Conservation (phyloP, 306 rosid species). For the Crataegus laevigata region DNA sequence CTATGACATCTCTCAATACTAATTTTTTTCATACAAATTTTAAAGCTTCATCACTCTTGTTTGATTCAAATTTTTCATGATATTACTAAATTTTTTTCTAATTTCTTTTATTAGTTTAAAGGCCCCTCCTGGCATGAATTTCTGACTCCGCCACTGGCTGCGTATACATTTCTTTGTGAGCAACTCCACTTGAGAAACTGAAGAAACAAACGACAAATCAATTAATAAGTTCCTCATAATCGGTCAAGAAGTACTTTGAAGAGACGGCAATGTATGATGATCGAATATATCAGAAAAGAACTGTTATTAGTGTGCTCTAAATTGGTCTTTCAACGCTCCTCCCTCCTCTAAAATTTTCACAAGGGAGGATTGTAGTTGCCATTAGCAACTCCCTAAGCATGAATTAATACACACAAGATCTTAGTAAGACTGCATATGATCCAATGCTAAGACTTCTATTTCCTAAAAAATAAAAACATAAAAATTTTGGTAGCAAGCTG, state of each 20-base stretch:
- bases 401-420: not conserved
- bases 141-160: too few species aligned
- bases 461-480: not conserved
- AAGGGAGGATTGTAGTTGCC: not conserved
- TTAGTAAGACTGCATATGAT: not conserved
- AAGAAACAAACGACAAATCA: not conserved
- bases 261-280: not conserved
- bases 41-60: too few species aligned
- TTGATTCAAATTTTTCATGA: too few species aligned
- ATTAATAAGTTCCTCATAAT: not conserved
- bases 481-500: not conserved
- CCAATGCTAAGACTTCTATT: not conserved
- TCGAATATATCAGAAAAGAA: not conserved
- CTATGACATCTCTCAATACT: too few species aligned
- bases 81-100: too few species aligned
- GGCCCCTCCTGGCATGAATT: too few species aligned
- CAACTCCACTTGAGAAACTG: slow-evolving; percentile 22
- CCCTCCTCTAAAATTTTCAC: not conserved
- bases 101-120: too few species aligned
- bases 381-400: not conserved
- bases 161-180: slow-evolving; percentile 17
- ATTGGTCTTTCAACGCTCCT: not conserved
- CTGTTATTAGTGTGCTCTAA: not conserved
- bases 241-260: not conserved
- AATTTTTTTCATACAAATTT: too few species aligned